These are phyloP conservation scores for Xylariales sp. DNA, from an alignment of 2,329 filamentous ascomycete genomes.

Conservation along the genomic window DNA sequence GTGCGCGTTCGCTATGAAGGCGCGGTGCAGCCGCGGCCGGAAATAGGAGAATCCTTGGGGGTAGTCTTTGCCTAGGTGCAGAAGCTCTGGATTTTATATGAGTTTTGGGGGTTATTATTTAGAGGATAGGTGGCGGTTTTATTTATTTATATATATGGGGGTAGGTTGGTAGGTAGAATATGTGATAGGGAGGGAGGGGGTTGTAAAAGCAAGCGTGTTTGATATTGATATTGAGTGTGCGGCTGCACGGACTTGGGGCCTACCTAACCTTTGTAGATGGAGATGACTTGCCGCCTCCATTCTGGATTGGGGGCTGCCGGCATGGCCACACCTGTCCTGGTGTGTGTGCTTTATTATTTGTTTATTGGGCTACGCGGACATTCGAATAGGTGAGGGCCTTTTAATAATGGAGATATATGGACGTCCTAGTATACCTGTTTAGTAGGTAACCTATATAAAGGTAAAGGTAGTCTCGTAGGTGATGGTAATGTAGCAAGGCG, in stretches of 20 bases:
- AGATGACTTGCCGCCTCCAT: conserved; percentile 82
- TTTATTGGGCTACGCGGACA: too few species aligned
- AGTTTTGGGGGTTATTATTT: background rate
- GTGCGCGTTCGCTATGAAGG: conserved; percentile 80
- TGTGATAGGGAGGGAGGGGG: too few species aligned
- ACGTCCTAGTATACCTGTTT: too few species aligned
- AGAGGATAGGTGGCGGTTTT: too few species aligned
- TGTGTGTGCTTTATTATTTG: background rate
- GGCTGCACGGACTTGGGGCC: conserved; percentile 1
- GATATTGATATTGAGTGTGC: background rate
- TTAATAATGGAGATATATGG: background rate
- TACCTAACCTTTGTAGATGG: conserved; percentile 93
- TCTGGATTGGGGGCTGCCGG: conserved; percentile 59
- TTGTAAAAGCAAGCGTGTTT: too few species aligned
- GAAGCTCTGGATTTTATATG: conserved; percentile 70
- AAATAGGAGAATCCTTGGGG: conserved; percentile 87
- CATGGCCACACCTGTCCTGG: conserved; percentile 38
- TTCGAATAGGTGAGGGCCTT: background rate
- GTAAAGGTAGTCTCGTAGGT: background rate
- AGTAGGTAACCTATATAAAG: background rate
- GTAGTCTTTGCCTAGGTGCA: conserved; percentile 87
- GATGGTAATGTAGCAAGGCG: too few species aligned
- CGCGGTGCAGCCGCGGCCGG: conserved; percentile 81
- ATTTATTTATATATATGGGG: too few species aligned
- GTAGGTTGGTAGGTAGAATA: too few species aligned